Percentiles rank a stretch among this genome's conserved stretches.
Evolutionary conservation across 768 basidiomycete genomes (phyloP).

Genomic region (Thelephora aurantiotincta): DNA sequence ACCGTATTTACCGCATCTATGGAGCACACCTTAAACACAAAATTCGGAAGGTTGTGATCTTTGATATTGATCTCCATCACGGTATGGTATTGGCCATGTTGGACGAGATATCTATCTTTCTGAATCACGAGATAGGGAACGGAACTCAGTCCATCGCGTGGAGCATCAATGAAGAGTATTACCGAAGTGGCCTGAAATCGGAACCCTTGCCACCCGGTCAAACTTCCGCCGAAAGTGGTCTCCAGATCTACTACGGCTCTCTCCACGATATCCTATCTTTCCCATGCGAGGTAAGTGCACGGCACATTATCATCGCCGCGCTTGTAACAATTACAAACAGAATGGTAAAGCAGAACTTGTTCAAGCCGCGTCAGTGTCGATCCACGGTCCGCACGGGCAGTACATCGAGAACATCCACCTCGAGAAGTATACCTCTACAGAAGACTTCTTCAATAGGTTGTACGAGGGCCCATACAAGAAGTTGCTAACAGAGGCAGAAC

Average conservation of each 20-base stretch:
- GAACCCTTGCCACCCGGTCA: slow-evolving; percentile 21
- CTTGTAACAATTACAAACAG: slow-evolving; percentile 21
- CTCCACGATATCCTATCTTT: slow-evolving; percentile 90
- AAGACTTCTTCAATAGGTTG: slow-evolving; percentile 62
- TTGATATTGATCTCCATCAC: slow-evolving; percentile 90
- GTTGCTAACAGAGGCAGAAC: slow-evolving; percentile 51
- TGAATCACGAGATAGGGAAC: slow-evolving; percentile 42
- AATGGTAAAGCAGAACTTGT: slow-evolving; percentile 70
- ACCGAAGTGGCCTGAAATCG: slow-evolving; percentile 48
- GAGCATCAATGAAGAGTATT: slow-evolving; percentile 83
- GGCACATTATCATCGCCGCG: background rate
- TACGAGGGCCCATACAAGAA: slow-evolving; percentile 52
- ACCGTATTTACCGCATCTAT: background rate
- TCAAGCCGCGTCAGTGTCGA: slow-evolving; percentile 75
- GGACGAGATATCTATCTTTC: background rate
- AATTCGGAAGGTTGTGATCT: slow-evolving; percentile 66
- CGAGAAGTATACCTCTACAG: slow-evolving; percentile 50
- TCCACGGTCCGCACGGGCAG: slow-evolving; percentile 75
- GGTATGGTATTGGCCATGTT: slow-evolving; percentile 24
- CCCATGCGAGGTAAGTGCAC: slow-evolving; percentile 64
- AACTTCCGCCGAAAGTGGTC: slow-evolving; percentile 22
- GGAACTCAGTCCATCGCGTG: slow-evolving; percentile 88
- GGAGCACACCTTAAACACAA: slow-evolving; percentile 71
- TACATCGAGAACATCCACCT: slow-evolving; percentile 82
- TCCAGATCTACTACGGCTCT: slow-evolving; percentile 76